Base-by-base conservation (phyloP, 139 green algal genomes). In the Marvania coccoides region DNA sequence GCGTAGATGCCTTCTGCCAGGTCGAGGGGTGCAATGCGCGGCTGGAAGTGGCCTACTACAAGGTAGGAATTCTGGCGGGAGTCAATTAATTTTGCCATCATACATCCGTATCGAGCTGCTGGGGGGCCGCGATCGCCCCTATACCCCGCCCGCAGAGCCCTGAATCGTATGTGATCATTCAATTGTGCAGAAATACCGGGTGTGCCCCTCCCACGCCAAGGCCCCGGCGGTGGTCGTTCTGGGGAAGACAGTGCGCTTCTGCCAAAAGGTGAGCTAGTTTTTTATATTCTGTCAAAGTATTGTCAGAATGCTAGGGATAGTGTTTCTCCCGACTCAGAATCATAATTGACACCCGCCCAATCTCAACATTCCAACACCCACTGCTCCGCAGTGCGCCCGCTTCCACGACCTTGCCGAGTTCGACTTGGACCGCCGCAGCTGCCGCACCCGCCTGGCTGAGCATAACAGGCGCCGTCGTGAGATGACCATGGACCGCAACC, bases 341-440 rank as follows among this genome's bases (percentile, higher is more conserved):
- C 19, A 19, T 51, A 51, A 28, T 51, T 51, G 42, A 19, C 42
- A 51, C 42, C 19, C 19, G 19, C 19, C 19, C 42, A 51, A 51
- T 51, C 19, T 51, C 19, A 51, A 19, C 19, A 51, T 28, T 28
- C 42, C 19, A 51, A 28, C 42, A 28, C 19, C 42, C 12, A 19
- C 2, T 33, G 26, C 19, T 3, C 83, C 91, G 77, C 85, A 94
- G 81, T 94, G 87, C 60, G 86, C 85, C 13, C 82, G 86, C 61
- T 96, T 96, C 66, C 89, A 96, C 45, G 75, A 86, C 38, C 76
- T 96, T 8, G 59, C 58, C 0, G 81, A 87, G 31, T 96, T 96
- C 68, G 89, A 96, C 62, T 84, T 77, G 19, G 78, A 82, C 48
- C 82, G 85, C 47, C 84, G 88, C 69, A 85, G 71, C 58, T 95